Evolutionary conservation across 169 alveolate genomes (phyloP), one percentile per base, ranked within the genome.

Genomic region (Cryptosporidium sp.): DNA sequence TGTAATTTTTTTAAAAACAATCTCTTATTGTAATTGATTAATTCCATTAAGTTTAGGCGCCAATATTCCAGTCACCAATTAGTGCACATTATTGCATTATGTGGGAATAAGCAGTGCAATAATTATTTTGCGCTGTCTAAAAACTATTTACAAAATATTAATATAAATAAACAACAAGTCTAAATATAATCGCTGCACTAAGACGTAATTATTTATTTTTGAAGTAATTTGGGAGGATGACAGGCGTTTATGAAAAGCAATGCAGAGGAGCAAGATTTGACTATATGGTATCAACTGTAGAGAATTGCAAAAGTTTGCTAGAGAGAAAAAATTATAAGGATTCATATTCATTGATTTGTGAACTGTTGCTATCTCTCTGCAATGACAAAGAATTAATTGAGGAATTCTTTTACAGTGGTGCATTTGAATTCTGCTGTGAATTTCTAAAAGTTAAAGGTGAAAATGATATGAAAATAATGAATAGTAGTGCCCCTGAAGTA

Each of bases 211-310:
- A 26, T 21, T 37, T 55, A 26, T 23, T 55, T 50, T 55, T n/a
- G 9, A 55, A 55, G 37, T 55, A 1, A 55, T 26, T 55, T n/a
- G 21, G 29, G 62, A 58, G 18, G 12, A 80, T 80, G 89, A 69
- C 89, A 7, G 89, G 89, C 14, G 89, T 80, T 37, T 80, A 80
- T 45, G 89, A 80, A 41, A 80, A 80, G 39, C 89, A 80, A 29
- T 80, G 89, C 26, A 59, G 75, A 67, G 89, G 89, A 43, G 75
- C 89, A n/a, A 80, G 89, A 59, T 80, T 62, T 62, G 89, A 80
- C 48, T 65, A 80, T 33, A 80, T 80, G 89, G 89, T 80, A 21
- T 62, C 89, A 5, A 65, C 51, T 16, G 89, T 65, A 3, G 69
- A 80, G 23, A 62, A 65, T 7, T 80, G 89, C 41, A 31, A 58